phyloP scores from a whole-genome alignment of 345 rosid species.

The Aethionema arabicum region DNA sequence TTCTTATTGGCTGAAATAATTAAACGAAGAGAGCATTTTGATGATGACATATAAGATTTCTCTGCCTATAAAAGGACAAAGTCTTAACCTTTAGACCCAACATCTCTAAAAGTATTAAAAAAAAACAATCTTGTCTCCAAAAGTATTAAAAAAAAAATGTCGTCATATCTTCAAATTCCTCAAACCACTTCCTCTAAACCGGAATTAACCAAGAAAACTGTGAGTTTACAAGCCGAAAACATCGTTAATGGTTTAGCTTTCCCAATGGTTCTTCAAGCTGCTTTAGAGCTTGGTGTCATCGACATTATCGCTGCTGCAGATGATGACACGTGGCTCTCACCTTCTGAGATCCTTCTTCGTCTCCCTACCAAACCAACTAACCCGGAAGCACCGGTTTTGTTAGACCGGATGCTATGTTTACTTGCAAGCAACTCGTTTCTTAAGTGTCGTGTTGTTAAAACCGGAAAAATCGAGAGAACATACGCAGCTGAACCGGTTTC shows the following conservation, averaged over 20 bases:
- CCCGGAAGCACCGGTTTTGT: conserved; percentile 41
- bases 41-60: too few species aligned
- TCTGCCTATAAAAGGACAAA: too few species aligned
- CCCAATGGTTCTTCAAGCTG: conserved; percentile 44
- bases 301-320: conserved; percentile 40
- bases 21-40: too few species aligned
- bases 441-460: conserved; percentile 31
- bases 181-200: background rate
- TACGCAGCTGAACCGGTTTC: conserved; percentile 32
- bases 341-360: conserved; percentile 37
- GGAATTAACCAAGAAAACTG: background rate
- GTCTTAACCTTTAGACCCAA: too few species aligned
- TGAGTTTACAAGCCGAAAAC: background rate
- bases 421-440: conserved; percentile 42
- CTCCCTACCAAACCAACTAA: conserved; percentile 29
- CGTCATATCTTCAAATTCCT: background rate
- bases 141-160: too few species aligned
- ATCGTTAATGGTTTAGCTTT: conserved; percentile 10
- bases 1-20: too few species aligned
- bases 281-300: conserved; percentile 43
- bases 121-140: too few species aligned
- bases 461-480: conserved; percentile 6
- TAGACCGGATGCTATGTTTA: conserved; percentile 45
- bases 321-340: conserved; percentile 33
- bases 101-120: too few species aligned